Conservation (phyloP, 129 eudicot species). For the Mikania micrantha region DNA sequence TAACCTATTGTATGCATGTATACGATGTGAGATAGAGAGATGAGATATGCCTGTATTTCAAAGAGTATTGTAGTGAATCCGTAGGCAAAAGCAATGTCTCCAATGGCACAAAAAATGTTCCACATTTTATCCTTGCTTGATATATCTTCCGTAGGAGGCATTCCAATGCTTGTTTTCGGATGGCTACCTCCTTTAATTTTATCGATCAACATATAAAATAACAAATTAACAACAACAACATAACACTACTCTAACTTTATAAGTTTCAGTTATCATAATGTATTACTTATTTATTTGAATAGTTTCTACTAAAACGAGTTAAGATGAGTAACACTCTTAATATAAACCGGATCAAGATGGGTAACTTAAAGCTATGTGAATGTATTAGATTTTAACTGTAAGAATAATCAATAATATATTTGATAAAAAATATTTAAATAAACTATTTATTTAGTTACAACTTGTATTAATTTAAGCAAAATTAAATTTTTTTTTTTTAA, state of each 20-base stretch:
- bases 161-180: slow-evolving; percentile 43
- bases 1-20: neutral
- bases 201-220: neutral
- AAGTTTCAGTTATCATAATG: neutral
- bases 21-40: slow-evolving; percentile 5
- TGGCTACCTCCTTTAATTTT: slow-evolving; percentile 30
- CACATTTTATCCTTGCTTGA: slow-evolving; percentile 44
- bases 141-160: slow-evolving; percentile 32
- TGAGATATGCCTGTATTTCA: slow-evolving; percentile 30
- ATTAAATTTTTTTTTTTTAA: no score
- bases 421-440: no score
- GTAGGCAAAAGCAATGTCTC: slow-evolving; percentile 68
- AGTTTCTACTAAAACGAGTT: no score
- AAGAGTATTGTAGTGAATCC: slow-evolving; percentile 45
- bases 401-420: no score
- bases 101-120: slow-evolving; percentile 47
- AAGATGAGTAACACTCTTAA: no score
- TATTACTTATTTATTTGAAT: neutral
- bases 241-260: no score
- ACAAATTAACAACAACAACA: no score
- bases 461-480: no score
- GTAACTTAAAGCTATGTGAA: no score
- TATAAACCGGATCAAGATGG: no score
- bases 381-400: no score
- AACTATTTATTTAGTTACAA: no score